phyloP scores from a whole-genome alignment of 148 eudicot genomes.

The Persicaria tinctoria region DNA sequence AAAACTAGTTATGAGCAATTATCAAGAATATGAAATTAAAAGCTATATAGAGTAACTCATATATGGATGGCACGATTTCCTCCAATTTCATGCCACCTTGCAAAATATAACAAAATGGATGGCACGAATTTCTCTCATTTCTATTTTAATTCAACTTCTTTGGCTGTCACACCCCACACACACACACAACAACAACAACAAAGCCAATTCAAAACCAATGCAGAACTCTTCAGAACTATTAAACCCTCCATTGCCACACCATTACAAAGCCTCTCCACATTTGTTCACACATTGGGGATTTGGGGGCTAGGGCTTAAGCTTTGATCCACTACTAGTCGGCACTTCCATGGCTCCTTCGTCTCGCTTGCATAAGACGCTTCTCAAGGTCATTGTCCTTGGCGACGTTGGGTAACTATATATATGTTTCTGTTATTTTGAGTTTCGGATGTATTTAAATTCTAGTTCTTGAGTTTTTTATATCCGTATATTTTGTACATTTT shows the following conservation, averaged over 20 bases:
- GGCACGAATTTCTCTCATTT: neutral
- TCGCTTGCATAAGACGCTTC: slow-evolving; percentile 24
- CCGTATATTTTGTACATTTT: neutral
- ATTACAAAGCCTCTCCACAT: slow-evolving; percentile 2
- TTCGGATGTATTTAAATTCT: neutral
- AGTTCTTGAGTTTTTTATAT: no score
- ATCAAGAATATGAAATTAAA: neutral
- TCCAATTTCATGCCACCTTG: slow-evolving; percentile 1
- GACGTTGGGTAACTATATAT: slow-evolving; percentile 27
- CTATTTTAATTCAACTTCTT: neutral
- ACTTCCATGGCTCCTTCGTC: slow-evolving; percentile 6
- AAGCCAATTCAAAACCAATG: neutral
- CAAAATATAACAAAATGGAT: slow-evolving; percentile 2
- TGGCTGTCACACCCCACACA: slow-evolving; percentile 5
- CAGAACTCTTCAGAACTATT: neutral
- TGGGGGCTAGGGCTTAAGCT: neutral
- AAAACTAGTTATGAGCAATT: no score
- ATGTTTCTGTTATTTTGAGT: neutral
- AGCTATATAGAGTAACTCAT: neutral
- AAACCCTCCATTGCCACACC: slow-evolving; percentile 3
- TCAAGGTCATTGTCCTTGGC: slow-evolving; percentile 44
- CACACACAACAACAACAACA: neutral
- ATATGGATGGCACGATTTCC: slow-evolving; percentile 10
- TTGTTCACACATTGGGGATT: neutral
- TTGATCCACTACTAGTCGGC: no score